Evolutionary conservation across 1,284 basidiomycete genomes (phyloP), one percentile per base, ranked within the genome.

Genomic region (Paramarasmius palmivorus): DNA sequence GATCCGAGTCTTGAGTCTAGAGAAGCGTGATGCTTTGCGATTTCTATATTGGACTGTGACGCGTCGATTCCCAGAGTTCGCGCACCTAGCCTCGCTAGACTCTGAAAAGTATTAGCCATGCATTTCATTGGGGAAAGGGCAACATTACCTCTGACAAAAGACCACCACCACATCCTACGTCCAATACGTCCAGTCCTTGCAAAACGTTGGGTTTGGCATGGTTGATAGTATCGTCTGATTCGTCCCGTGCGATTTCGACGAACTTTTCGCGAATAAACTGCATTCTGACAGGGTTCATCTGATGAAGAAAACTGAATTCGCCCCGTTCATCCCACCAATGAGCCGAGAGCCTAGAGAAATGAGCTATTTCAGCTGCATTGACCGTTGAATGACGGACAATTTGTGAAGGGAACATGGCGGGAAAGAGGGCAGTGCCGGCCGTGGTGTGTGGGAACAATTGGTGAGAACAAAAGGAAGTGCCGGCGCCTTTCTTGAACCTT

Each of bases 291-390:
- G 94, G 93, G 71, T 99, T 99, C 96, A 99, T 98, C 63, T 86
- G 84, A 69, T 99, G 97, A 32, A 99, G 74, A 36, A 96, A 76
- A 2, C 78, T 82, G 65, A 98, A 97, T 69, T 98, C 95, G 61
- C 96, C 95, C 26, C 79, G 79, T 66, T 97, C 93, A 69, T 98
- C 88, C 97, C 97, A 99, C 97, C 97, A 99, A 65, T 91, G 81
- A 22, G 91, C 87, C 0, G 94, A 94, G 1, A 99, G 84, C 34
- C 83, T 81, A 3, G 95, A 95, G 70, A 99, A 99, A 69, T 95
- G 93, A 0, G 90, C 87, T 50, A 99, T 91, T 70, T 98, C 95
- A 50, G 80, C 79, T 1, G 78, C 65, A 66, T 95, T 95, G 63
- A 94, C 80, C n/a, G 75, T 66, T 15, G 68, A 66, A 8, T 52